Evolutionary conservation across 768 basidiomycete species (phyloP).

Genomic region (Hysterangium stoloniferum): DNA sequence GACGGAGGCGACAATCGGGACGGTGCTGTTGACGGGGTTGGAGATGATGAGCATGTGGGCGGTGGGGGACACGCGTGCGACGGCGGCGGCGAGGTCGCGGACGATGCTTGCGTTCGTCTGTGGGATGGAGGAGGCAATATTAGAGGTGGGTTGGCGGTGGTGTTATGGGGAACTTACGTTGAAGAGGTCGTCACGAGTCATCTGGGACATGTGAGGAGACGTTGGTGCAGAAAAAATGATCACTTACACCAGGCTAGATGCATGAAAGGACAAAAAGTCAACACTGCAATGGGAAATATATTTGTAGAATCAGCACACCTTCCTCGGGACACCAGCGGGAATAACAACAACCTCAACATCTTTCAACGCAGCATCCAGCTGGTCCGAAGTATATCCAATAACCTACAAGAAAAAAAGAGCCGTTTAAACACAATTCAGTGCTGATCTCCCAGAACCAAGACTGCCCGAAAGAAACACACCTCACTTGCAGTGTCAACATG

Average conservation of each 20-base stretch:
- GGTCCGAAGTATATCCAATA: slow-evolving; percentile 71
- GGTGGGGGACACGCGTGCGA: slow-evolving; percentile 78
- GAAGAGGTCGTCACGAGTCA: slow-evolving; percentile 96
- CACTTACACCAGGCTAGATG: slow-evolving; percentile 72
- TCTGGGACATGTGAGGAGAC: slow-evolving; percentile 35
- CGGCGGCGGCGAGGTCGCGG: slow-evolving; percentile 85
- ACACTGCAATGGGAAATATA: neutral
- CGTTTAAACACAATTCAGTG: slow-evolving; percentile 5
- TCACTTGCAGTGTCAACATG: slow-evolving; percentile 84
- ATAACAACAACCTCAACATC: slow-evolving; percentile 92
- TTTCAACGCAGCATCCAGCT: slow-evolving; percentile 83
- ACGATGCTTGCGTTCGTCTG: slow-evolving; percentile 98
- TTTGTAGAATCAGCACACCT: slow-evolving; percentile 44
- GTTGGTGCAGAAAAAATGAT: neutral
- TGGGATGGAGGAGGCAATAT: slow-evolving; percentile 4
- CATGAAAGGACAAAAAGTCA: slow-evolving; percentile 16
- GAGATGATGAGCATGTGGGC: slow-evolving; percentile 97
- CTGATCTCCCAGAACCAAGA: slow-evolving; percentile 18
- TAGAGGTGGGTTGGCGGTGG: neutral
- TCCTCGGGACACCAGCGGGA: slow-evolving; percentile 98
- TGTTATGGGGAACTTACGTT: slow-evolving; percentile 47
- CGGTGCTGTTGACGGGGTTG: slow-evolving; percentile 98
- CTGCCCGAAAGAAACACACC: slow-evolving; percentile 36
- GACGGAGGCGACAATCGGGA: slow-evolving; percentile 91
- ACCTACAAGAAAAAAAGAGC: slow-evolving; percentile 40